A percentile compares a stretch with the other conserved stretches of the same genome.
Evolutionary conservation across 352 stramenopile species (phyloP).

Genomic region (Globisporangium cylindrosporum): DNA sequence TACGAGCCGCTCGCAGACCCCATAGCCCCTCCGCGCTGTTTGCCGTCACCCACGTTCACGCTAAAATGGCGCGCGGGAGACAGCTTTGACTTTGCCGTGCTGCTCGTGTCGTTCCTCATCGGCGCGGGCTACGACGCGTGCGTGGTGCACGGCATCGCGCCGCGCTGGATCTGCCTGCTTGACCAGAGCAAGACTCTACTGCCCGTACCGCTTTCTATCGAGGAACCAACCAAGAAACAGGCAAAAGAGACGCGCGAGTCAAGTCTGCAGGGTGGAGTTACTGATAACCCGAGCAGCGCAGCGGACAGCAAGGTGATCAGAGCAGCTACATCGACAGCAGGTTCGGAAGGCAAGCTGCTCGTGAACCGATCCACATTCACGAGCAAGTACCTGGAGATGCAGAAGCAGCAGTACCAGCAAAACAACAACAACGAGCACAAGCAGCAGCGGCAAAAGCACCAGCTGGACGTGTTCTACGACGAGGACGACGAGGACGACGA

Average conservation of each 20-base stretch:
- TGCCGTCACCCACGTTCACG: conserved; percentile 86
- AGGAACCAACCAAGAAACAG: conserved; percentile 41
- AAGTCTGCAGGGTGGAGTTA: background rate
- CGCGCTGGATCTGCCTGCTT: conserved; percentile 87
- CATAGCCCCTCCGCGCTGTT: conserved; percentile 55
- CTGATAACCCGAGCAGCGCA: background rate
- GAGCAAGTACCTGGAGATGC: conserved; percentile 63
- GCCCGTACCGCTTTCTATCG: conserved; percentile 51
- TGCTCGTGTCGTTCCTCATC: conserved; percentile 91
- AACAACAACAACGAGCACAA: conserved; percentile 21
- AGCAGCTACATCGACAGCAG: conserved; percentile 1
- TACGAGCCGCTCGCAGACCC: conserved; percentile 93
- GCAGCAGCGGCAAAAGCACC: conserved; percentile 29
- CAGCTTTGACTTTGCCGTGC: conserved; percentile 89
- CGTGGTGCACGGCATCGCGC: conserved; percentile 88
- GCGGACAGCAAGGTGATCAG: conserved; percentile 21
- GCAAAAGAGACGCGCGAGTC: background rate
- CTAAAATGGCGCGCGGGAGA: conserved; percentile 89
- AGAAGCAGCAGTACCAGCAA: conserved; percentile 46
- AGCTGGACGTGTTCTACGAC: conserved; percentile 48
- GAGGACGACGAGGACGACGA: conserved; percentile 76
- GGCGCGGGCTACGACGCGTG: conserved; percentile 95
- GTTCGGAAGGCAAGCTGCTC: conserved; percentile 37
- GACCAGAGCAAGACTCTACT: conserved; percentile 85
- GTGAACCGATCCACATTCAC: conserved; percentile 59